Base-by-base conservation (phyloP, 768 basidiomycete species). In the Xerocomellus dryophilus region DNA sequence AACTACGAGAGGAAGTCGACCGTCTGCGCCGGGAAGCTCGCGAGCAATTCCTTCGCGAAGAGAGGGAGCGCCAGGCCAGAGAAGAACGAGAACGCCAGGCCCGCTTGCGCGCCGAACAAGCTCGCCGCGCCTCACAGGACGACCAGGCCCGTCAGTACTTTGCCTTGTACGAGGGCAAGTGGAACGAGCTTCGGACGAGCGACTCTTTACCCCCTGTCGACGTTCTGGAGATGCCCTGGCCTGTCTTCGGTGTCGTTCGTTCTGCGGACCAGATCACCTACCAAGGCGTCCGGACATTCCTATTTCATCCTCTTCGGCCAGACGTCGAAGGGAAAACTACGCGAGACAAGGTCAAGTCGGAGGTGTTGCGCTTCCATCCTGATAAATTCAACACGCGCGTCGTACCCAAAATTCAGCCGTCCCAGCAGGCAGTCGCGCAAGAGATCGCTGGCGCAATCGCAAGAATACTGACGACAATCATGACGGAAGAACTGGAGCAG, bases 351-450 rank as follows among this genome's bases (percentile, higher is more conserved):
- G 53, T 79, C 54, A 75, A 71, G 53, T 56, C 53, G n/a, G 81
- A 84, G 57, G 64, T 82, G 29, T 61, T 81, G 42, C 72, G 75
- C 20, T 84, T 78, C 73, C 81, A 84, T 55, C 79, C 81, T 5
- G 82, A 85, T 57, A 82, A 79, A 58, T 78, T 82, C 58, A 64
- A 76, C 52, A 51, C 61, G 12, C 70, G 61, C 8, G 61, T 78
- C 12, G 48, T 78, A 25, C 58, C 61, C 8, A 75, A 69, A 43
- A 69, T 82, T 8, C 51, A 61, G 5, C 57, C 58, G 5, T 52
- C 61, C 4, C 71, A 81, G 14, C 66, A 66, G 42, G 63, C 60
- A 18, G 50, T 49, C 10, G 75, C 77, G 5, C 54, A 50, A 39
- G 71, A 71, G 46, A 74, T 73, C 0, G 73, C 75, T 12, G 77